These are phyloP conservation scores for Pythium rishiriense DNA, from an alignment of 352 stramenopile species.

Conservation along the genomic window DNA sequence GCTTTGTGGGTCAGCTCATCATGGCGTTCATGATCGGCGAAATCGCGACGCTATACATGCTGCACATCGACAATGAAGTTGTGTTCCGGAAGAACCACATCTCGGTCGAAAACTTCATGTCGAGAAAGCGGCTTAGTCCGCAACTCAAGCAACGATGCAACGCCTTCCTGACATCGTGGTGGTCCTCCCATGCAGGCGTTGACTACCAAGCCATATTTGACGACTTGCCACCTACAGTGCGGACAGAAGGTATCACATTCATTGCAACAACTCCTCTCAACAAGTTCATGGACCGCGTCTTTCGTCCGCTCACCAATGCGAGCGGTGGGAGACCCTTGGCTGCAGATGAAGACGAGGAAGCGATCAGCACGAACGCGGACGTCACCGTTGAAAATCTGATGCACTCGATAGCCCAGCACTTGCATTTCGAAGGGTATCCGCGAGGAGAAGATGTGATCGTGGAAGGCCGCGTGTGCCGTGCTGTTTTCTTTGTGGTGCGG, in stretches of 20 bases:
- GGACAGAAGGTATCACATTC: slow-evolving; percentile 43
- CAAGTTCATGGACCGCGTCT: slow-evolving; percentile 43
- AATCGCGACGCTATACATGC: slow-evolving; percentile 54
- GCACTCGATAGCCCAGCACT: slow-evolving; percentile 39
- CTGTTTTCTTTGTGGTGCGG: slow-evolving; percentile 70
- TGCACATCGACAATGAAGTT: slow-evolving; percentile 33
- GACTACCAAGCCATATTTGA: slow-evolving; percentile 30
- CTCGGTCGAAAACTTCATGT: slow-evolving; percentile 45
- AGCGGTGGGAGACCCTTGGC: too few species aligned
- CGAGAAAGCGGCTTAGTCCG: slow-evolving; percentile 18
- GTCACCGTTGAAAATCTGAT: slow-evolving; percentile 27
- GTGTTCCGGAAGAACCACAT: slow-evolving; percentile 71
- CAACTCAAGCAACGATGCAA: slow-evolving; percentile 23
- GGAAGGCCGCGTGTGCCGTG: slow-evolving; percentile 48
- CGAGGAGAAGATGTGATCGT: slow-evolving; percentile 59
- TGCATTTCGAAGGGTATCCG: slow-evolving; percentile 66
- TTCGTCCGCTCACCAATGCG: slow-evolving; percentile 36
- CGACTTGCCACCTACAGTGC: slow-evolving; percentile 40
- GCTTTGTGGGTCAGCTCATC: slow-evolving; percentile 47
- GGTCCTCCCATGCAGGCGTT: slow-evolving; percentile 29
- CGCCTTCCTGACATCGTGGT: slow-evolving; percentile 27
- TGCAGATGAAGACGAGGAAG: slow-evolving; percentile 6
- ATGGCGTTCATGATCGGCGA: slow-evolving; percentile 79
- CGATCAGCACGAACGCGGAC: slow-evolving; percentile 20
- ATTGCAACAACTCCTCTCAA: slow-evolving; percentile 51